These are phyloP conservation scores for Noccaea bulbosa DNA, from an alignment of 345 rosid genomes.

Conservation along the genomic window DNA sequence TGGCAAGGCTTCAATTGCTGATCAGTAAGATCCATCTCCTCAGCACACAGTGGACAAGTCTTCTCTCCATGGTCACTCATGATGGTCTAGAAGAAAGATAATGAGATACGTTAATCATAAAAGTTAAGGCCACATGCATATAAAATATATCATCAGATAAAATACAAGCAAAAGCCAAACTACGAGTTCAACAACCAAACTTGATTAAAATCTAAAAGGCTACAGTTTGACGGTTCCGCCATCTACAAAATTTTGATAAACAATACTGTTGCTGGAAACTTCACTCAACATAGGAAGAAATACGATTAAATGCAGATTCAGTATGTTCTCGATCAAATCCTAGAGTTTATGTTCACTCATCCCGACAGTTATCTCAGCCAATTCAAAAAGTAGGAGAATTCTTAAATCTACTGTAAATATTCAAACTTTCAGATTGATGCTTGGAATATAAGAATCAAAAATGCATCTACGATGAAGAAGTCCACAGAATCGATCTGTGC, in stretches of 20 bases:
- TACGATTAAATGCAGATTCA: conserved; percentile 5
- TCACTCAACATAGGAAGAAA: conserved; percentile 9
- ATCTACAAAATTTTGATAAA: conserved; percentile 12
- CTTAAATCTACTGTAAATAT: conserved; percentile 13
- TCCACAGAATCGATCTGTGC: conserved; percentile 27
- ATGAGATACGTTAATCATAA: conserved; percentile 10
- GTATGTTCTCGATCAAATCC: conserved; percentile 9
- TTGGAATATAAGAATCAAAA: conserved; percentile 2
- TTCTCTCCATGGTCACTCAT: conserved; percentile 84
- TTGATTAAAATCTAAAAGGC: not conserved
- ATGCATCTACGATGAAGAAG: conserved; percentile 12
- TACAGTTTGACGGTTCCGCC: not conserved
- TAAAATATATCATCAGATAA: not conserved
- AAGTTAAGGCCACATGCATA: not conserved
- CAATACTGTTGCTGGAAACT: not conserved
- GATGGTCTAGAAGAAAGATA: conserved; percentile 41
- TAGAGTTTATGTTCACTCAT: conserved; percentile 11
- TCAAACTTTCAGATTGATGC: conserved; percentile 32
- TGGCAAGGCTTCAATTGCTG: conserved; percentile 89
- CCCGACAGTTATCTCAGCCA: not conserved
- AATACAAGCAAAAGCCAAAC: too few species aligned
- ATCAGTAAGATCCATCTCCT: conserved; percentile 90
- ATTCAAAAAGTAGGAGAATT: not conserved
- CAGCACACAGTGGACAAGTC: conserved; percentile 79
- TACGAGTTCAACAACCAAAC: conserved; percentile 12